Conservation (phyloP, 2,329 filamentous ascomycete genomes). For the Ophiosphaerella narmari region DNA sequence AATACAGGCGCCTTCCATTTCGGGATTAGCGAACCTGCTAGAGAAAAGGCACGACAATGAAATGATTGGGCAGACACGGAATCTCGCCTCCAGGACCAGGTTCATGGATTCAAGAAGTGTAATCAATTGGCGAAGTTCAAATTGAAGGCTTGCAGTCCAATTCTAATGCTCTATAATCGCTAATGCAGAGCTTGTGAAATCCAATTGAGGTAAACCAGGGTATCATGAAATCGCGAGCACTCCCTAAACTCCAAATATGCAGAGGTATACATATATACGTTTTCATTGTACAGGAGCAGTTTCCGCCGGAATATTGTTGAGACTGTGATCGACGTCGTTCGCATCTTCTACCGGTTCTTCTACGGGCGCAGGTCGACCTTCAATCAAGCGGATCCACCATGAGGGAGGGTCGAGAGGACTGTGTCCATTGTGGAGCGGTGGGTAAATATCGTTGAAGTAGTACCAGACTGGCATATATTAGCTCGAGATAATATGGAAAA, state of each 20-base stretch:
- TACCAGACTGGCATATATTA: slow-evolving; percentile 72
- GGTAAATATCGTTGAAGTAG: slow-evolving; percentile 97
- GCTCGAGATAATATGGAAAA: not conserved
- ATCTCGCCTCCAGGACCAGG: not conserved
- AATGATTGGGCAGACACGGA: not conserved
- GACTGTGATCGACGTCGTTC: not conserved
- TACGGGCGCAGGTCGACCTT: slow-evolving; percentile 43
- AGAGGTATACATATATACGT: slow-evolving; percentile 2
- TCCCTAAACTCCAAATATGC: slow-evolving; percentile 27
- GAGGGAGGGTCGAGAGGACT: slow-evolving; percentile 84
- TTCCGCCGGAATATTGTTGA: not conserved
- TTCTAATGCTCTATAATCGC: not conserved
- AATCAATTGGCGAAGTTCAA: not conserved
- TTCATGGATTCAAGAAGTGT: not conserved
- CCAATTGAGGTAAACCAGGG: slow-evolving; percentile 19
- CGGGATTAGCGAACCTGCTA: not conserved
- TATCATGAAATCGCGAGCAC: slow-evolving; percentile 30
- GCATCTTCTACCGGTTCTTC: slow-evolving; percentile 11
- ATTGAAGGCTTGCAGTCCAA: too few species aligned
- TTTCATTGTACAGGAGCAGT: slow-evolving; percentile 16
- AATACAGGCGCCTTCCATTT: slow-evolving; percentile 5
- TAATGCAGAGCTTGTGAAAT: not conserved
- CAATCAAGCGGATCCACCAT: slow-evolving; percentile 90
- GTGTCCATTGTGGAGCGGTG: slow-evolving; percentile 81
- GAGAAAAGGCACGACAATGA: not conserved